These are phyloP conservation scores for Zasmidium angulare DNA, from an alignment of 2,329 filamentous ascomycete species.

Conservation along the genomic window DNA sequence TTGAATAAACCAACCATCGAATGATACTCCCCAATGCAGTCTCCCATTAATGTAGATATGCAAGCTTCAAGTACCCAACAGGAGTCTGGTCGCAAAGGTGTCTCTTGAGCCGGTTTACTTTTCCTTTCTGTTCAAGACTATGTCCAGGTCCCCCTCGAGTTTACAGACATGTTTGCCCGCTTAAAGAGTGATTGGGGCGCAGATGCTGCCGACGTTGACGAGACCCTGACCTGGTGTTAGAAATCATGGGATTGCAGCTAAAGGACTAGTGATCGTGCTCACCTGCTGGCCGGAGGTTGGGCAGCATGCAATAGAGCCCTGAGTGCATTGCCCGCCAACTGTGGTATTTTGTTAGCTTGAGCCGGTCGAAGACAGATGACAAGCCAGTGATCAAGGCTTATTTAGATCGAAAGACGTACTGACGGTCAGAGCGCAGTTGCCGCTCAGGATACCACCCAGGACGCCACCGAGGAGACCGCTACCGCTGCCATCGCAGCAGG, in stretches of 20 bases:
- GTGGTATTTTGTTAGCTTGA: background rate
- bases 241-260: background rate
- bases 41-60: background rate
- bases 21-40: background rate
- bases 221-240: background rate
- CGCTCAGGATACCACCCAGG: constrained; percentile 6
- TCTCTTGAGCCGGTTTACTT: background rate
- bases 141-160: background rate
- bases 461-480: background rate
- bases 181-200: constrained; percentile 13
- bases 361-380: background rate
- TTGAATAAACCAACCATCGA: background rate
- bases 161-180: background rate
- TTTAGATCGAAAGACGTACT: background rate
- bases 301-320: constrained; percentile 16
- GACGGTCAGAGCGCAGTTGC: constrained; percentile 9
- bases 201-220: constrained; percentile 11
- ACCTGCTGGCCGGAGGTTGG: constrained; percentile 7
- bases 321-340: constrained; percentile 7
- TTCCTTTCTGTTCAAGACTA: background rate
- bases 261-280: background rate
- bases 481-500: constrained; percentile 10
- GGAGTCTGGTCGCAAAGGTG: background rate
- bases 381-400: background rate
- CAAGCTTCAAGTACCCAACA: background rate